phyloP scores from a whole-genome alignment of 306 rosid genomes.

The Lotus japonicus region DNA sequence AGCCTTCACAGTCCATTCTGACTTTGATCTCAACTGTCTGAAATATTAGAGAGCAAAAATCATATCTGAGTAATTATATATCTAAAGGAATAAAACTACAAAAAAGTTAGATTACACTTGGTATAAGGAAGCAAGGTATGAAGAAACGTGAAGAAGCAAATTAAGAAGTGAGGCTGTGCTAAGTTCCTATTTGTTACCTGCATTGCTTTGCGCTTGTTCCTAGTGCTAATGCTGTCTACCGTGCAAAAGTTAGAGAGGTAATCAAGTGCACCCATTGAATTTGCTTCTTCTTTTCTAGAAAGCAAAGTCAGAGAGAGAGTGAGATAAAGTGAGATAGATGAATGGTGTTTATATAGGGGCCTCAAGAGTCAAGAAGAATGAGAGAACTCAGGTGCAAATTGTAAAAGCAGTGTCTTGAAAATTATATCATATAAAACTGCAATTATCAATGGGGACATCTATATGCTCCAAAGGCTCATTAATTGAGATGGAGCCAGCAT shows the following conservation, averaged over 20 bases:
- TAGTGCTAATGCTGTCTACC: conserved; percentile 47
- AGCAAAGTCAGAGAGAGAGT: conserved; percentile 8
- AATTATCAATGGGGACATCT: conserved; percentile 19
- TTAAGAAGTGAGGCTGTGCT: no score
- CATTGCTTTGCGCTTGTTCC: conserved; percentile 67
- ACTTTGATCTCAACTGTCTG: conserved; percentile 82
- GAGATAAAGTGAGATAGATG: conserved; percentile 4
- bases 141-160: no score
- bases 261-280: conserved; percentile 80
- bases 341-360: conserved; percentile 22
- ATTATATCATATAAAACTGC: neutral
- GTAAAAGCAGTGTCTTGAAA: neutral
- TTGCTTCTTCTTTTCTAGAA: neutral
- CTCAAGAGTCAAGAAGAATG: no score
- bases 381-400: neutral
- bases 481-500: neutral
- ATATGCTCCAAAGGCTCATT: conserved; percentile 1
- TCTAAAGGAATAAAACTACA: neutral
- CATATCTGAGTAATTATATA: neutral
- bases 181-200: conserved; percentile 35
- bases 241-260: conserved; percentile 68
- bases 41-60: neutral
- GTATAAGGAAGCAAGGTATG: neutral
- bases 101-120: neutral
- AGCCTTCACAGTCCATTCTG: conserved; percentile 85